These are phyloP conservation scores for Penicillium sp. DNA, from an alignment of 2,329 filamentous ascomycete genomes.

Conservation along the genomic window DNA sequence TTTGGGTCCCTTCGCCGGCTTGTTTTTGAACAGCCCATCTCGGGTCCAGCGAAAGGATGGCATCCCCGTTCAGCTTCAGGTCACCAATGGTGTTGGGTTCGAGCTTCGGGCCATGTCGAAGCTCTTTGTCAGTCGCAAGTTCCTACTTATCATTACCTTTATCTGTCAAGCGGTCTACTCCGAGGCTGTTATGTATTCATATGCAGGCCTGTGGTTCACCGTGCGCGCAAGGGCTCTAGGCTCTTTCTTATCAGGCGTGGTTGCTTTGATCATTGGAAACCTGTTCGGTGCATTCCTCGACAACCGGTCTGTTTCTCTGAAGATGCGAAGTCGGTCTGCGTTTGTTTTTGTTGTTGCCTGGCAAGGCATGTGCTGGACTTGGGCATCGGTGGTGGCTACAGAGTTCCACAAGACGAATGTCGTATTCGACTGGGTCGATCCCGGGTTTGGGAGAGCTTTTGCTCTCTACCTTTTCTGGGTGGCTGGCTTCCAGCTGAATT, in stretches of 20 bases:
- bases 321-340: conserved; percentile 50
- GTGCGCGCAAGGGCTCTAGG: conserved; percentile 66
- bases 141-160: conserved; percentile 61
- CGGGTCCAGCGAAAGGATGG: conserved; percentile 64
- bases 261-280: conserved; percentile 63
- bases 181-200: conserved; percentile 70
- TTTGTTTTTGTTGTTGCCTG: conserved; percentile 51
- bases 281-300: conserved; percentile 63
- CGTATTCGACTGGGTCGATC: conserved; percentile 61
- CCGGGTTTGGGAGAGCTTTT: conserved; percentile 63
- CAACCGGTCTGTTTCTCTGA: conserved; percentile 51
- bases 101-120: conserved; percentile 59
- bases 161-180: conserved; percentile 68
- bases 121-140: conserved; percentile 58
- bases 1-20: conserved; percentile 58
- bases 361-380: conserved; percentile 68
- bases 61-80: conserved; percentile 55
- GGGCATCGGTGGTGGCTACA: conserved; percentile 63
- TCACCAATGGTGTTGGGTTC: conserved; percentile 52
- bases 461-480: conserved; percentile 64
- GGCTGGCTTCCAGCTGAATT: conserved; percentile 67
- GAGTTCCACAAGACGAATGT: conserved; percentile 55
- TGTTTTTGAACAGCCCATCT: conserved; percentile 58
- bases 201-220: conserved; percentile 62
- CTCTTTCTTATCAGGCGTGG: conserved; percentile 65